Evolutionary conservation across 1,284 basidiomycete species (phyloP).

Genomic region (Tilletia indica): DNA sequence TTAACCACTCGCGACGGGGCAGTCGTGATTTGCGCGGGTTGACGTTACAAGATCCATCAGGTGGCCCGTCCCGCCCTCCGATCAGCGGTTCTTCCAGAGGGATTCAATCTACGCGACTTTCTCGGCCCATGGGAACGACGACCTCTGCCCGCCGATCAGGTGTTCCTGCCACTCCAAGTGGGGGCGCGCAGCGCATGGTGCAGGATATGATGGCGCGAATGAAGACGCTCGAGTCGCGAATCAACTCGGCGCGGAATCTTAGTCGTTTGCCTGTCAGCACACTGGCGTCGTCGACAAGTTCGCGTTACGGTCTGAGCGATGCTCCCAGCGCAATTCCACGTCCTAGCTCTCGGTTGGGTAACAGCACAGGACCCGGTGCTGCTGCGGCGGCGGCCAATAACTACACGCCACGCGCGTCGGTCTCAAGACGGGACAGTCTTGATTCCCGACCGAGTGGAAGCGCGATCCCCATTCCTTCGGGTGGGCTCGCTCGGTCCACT

Average conservation of each 20-base stretch:
- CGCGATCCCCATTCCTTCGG: constrained; percentile 44
- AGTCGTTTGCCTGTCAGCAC: constrained; percentile 19
- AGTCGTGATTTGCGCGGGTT: neutral
- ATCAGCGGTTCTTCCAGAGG: neutral
- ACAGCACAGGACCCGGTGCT: constrained; percentile 23
- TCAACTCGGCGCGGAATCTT: constrained; percentile 40
- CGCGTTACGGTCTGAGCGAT: constrained; percentile 5
- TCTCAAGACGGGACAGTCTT: constrained; percentile 27
- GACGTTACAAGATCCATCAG: neutral
- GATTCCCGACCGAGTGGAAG: constrained; percentile 29
- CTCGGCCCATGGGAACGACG: constrained; percentile 22
- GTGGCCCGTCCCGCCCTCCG: neutral
- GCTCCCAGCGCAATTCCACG: constrained; percentile 42
- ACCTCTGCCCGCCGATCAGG: neutral
- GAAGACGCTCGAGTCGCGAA: constrained; percentile 46
- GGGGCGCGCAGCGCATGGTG: constrained; percentile 29
- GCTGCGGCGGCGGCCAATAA: constrained; percentile 8
- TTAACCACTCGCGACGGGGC: neutral
- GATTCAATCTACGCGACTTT: neutral
- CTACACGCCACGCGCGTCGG: constrained; percentile 27
- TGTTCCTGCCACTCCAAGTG: neutral
- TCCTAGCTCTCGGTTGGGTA: constrained; percentile 42
- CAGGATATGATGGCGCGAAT: constrained; percentile 46
- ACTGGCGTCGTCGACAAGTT: constrained; percentile 29
- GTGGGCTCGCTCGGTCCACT: constrained; percentile 29